These are phyloP conservation scores for Emericellopsis cladophorae DNA, from an alignment of 2,329 filamentous ascomycete species.

Conservation along the genomic window DNA sequence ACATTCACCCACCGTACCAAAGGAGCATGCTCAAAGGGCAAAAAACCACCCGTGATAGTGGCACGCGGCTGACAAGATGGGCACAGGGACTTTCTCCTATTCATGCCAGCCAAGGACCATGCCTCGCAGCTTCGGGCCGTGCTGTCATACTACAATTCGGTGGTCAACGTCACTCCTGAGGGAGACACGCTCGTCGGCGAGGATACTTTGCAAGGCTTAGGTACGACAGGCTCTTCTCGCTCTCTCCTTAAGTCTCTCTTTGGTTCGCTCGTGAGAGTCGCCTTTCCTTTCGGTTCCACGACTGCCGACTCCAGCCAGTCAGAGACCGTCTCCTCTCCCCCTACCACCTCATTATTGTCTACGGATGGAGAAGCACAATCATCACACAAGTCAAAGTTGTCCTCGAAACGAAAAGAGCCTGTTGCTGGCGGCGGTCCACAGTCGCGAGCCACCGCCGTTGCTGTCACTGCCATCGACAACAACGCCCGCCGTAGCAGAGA, in stretches of 20 bases:
- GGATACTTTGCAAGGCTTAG: constrained; percentile 84
- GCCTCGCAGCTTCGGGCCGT: constrained; percentile 67
- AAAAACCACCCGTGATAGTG: neutral
- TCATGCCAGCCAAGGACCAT: constrained; percentile 56
- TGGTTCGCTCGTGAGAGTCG: constrained; percentile 61
- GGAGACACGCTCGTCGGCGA: constrained; percentile 89
- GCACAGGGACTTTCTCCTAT: constrained; percentile 77
- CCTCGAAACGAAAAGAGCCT: neutral
- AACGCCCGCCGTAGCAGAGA: neutral
- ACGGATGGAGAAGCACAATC: too few species aligned
- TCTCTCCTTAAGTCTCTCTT: constrained; percentile 61
- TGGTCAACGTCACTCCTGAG: constrained; percentile 81
- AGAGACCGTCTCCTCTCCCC: constrained; percentile 4
- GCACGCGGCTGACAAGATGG: constrained; percentile 9
- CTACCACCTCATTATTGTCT: neutral
- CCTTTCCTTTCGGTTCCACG: constrained; percentile 29
- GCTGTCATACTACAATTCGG: constrained; percentile 81
- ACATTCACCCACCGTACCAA: neutral
- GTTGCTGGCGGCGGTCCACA: too few species aligned
- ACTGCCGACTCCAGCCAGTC: constrained; percentile 11
- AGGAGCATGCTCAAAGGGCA: constrained; percentile 4
- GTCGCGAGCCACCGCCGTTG: too few species aligned
- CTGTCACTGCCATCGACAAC: neutral
- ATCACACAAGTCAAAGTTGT: neutral
- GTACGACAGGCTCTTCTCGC: constrained; percentile 53